These are phyloP conservation scores for Rhinocladiella mackenziei DNA, from an alignment of 2,329 filamentous ascomycete genomes.

Conservation along the genomic window DNA sequence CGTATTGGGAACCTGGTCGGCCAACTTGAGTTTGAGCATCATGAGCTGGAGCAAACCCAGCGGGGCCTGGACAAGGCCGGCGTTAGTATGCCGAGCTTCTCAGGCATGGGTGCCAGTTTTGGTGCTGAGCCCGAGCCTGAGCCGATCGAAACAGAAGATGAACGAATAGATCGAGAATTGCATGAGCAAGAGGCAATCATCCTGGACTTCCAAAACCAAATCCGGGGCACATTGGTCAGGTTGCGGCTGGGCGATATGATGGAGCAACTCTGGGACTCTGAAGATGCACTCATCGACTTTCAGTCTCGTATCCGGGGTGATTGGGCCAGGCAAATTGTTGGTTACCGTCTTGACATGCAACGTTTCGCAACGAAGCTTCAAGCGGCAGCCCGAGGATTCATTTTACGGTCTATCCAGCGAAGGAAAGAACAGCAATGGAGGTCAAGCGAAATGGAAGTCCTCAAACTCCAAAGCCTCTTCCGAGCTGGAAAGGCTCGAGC, in stretches of 20 bases:
- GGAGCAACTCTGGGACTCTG: conserved; percentile 84
- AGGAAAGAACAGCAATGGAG: conserved; percentile 66
- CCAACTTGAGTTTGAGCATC: conserved; percentile 94
- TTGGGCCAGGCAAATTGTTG: conserved; percentile 75
- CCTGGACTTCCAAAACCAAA: conserved; percentile 78
- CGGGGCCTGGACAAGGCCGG: conserved; percentile 95
- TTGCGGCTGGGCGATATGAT: conserved; percentile 75
- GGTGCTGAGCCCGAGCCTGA: conserved; percentile 74
- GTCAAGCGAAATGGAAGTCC: conserved; percentile 65
- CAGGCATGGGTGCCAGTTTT: conserved; percentile 94
- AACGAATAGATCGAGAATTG: conserved; percentile 77
- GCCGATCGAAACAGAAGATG: conserved; percentile 79
- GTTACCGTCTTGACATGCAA: conserved; percentile 78
- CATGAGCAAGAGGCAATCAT: conserved; percentile 69
- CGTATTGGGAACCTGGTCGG: conserved; percentile 95
- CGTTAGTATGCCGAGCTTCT: conserved; percentile 94
- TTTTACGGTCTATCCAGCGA: conserved; percentile 62
- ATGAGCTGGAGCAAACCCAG: conserved; percentile 94
- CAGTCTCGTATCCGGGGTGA: conserved; percentile 86
- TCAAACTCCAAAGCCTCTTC: conserved; percentile 77
- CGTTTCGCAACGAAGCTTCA: conserved; percentile 76
- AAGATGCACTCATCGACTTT: conserved; percentile 72
- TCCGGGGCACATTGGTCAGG: conserved; percentile 73
- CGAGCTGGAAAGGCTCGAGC: conserved; percentile 51
- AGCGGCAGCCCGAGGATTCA: conserved; percentile 70